Evolutionary conservation across 2,329 filamentous ascomycete species (phyloP).

Genomic region (Alternaria infectoria): DNA sequence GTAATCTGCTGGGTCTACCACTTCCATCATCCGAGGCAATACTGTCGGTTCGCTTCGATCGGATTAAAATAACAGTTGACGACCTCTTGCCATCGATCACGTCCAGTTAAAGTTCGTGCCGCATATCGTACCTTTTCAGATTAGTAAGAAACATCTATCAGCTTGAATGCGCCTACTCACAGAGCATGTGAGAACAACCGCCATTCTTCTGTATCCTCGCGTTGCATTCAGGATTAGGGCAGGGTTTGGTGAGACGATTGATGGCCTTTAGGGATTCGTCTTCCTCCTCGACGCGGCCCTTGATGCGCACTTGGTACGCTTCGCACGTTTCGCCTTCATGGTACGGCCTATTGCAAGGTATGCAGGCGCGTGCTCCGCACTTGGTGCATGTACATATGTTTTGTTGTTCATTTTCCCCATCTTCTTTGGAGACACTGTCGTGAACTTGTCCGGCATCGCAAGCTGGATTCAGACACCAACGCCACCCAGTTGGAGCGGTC

Average conservation of each 20-base stretch:
- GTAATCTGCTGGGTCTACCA: no score
- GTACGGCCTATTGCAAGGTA: background rate
- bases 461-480: background rate
- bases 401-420: no score
- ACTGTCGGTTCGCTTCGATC: no score
- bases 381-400: fast-evolving
- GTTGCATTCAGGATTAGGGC: background rate
- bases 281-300: background rate
- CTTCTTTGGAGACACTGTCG: background rate
- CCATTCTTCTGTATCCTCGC: background rate
- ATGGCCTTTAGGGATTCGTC: background rate
- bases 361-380: background rate
- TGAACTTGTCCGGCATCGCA: background rate
- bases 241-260: background rate
- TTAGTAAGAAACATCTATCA: background rate
- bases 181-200: fast-evolving
- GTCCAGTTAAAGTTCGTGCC: no score
- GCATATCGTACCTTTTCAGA: background rate
- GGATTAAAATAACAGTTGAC: no score
- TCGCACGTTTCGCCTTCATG: background rate
- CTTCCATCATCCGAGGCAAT: no score
- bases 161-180: background rate
- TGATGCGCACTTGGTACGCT: background rate
- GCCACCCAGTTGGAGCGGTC: background rate
- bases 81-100: no score